Base-by-base conservation (phyloP, 345 rosid species). In the Linum tenue region DNA sequence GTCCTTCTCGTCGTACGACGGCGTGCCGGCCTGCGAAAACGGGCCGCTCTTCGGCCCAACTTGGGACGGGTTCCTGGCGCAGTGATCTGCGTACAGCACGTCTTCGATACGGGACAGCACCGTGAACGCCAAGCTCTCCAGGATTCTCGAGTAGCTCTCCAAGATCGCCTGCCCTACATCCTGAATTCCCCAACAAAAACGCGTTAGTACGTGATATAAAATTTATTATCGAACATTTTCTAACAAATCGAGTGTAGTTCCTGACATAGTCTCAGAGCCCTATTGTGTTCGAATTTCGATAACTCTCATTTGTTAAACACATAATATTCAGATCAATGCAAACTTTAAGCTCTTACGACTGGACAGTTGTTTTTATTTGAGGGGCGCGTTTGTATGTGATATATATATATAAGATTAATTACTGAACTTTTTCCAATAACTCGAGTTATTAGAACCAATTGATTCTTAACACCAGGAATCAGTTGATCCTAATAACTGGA, bases 61-160 rank as follows among this genome's bases (percentile, higher is more conserved):
- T 31, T 81, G 76, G 5, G 81, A 64, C 57, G 95, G 97, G 58
- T 88, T 86, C 73, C 69, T 82, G 0, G 84, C 65, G 0, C 72
- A 72, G 55, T 79, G 72, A 72, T 91, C 91, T 2, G 91, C 86
- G 59, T 71, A 79, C 3, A 88, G 80, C 12, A 91, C 97, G 53
- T 91, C 97, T 68, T 91, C 96, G 0, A 91, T 88, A 60, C 87
- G 74, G 0, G 96, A 91, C 83, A 84, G 59, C 3, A 88, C 94
- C 0, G 91, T 85, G 69, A 77, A 84, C 51, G 97, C 96, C 73
- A 91, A 81, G 74, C 90, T 91, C 75, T 88, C 97, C n/a, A 91
- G 78, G 11, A 88, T 80, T 73, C 97, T 82, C 0, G 97, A 91
- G 73, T 91, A 91, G 72, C 97, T 86, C 73, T 91, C 97, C 37